These are phyloP conservation scores for Crassisporium funariophilum DNA, from an alignment of 768 basidiomycete genomes.

Conservation along the genomic window DNA sequence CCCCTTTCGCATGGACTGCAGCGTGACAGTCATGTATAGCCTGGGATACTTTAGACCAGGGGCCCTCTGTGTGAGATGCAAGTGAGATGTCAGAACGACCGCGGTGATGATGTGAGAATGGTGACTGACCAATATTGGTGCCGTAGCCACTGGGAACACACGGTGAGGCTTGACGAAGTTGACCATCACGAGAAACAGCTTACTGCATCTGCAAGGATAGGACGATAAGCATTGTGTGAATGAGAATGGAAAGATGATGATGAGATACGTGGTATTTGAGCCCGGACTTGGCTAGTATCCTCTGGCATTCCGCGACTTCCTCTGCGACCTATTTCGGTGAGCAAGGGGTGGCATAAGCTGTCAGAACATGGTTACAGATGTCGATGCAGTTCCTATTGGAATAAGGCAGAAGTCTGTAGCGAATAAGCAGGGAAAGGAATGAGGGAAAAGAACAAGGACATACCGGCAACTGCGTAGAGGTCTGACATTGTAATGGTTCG, in stretches of 20 bases:
- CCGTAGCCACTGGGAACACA: slow-evolving; percentile 73
- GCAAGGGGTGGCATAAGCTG: slow-evolving; percentile 1
- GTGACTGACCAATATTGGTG: slow-evolving; percentile 72
- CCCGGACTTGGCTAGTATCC: slow-evolving; percentile 81
- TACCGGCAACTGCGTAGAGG: slow-evolving; percentile 81
- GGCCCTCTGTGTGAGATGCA: slow-evolving; percentile 58
- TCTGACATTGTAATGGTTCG: slow-evolving; percentile 35
- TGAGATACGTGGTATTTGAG: slow-evolving; percentile 71
- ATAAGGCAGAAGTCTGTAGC: slow-evolving; percentile 82
- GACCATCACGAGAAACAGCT: slow-evolving; percentile 25
- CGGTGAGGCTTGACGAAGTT: not conserved
- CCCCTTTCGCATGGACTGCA: slow-evolving; percentile 78
- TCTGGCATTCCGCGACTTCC: slow-evolving; percentile 80
- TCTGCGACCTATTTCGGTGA: slow-evolving; percentile 70
- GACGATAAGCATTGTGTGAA: slow-evolving; percentile 9
- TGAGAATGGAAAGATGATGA: not conserved
- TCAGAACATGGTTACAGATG: slow-evolving; percentile 51
- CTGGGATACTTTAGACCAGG: slow-evolving; percentile 81
- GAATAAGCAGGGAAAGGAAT: slow-evolving; percentile 3
- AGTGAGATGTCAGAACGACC: not conserved
- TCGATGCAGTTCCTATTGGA: slow-evolving; percentile 75
- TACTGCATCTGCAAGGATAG: slow-evolving; percentile 63
- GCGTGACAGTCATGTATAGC: slow-evolving; percentile 92
- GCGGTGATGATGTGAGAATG: not conserved
- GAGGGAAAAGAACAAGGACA: not conserved